These are phyloP conservation scores for Penicillium tannophilum DNA, from an alignment of 495 filamentous ascomycete species.

Conservation along the genomic window DNA sequence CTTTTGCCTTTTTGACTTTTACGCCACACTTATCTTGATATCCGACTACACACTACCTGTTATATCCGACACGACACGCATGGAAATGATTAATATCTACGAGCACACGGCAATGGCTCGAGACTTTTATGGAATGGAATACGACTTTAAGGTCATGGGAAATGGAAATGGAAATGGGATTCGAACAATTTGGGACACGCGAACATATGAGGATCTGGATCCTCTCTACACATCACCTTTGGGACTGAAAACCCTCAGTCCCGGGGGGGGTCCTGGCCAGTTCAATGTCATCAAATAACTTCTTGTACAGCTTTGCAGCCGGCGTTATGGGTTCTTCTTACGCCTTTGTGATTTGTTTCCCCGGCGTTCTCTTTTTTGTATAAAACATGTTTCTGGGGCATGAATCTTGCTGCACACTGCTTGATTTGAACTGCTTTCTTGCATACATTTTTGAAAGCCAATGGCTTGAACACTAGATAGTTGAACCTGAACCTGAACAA, in stretches of 20 bases:
- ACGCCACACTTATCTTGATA: constrained; percentile 14
- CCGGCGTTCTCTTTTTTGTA: constrained; percentile 22
- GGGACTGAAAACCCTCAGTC: neutral
- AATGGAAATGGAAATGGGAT: constrained; percentile 12
- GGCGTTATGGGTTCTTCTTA: constrained; percentile 17
- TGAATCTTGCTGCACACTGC: constrained; percentile 2
- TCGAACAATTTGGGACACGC: constrained; percentile 23
- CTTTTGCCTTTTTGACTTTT: constrained; percentile 20
- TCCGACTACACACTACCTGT: constrained; percentile 20
- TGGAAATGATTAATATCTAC: constrained; percentile 37
- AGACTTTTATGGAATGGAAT: constrained; percentile 21
- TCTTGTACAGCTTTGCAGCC: constrained; percentile 19
- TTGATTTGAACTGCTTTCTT: neutral
- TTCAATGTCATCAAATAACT: constrained; percentile 4
- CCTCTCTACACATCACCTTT: constrained; percentile 12
- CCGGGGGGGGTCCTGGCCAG: neutral
- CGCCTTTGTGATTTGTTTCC: constrained; percentile 1
- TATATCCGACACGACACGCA: constrained; percentile 34
- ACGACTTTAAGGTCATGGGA: constrained; percentile 15
- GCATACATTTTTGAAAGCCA: neutral
- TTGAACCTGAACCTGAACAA: neutral
- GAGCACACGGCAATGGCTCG: constrained; percentile 21
- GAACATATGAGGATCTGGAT: constrained; percentile 29
- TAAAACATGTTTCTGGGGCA: constrained; percentile 16
- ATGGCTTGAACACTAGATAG: neutral